These are phyloP conservation scores for Viridothelium virens DNA, from an alignment of 495 filamentous ascomycete genomes.

Conservation along the genomic window DNA sequence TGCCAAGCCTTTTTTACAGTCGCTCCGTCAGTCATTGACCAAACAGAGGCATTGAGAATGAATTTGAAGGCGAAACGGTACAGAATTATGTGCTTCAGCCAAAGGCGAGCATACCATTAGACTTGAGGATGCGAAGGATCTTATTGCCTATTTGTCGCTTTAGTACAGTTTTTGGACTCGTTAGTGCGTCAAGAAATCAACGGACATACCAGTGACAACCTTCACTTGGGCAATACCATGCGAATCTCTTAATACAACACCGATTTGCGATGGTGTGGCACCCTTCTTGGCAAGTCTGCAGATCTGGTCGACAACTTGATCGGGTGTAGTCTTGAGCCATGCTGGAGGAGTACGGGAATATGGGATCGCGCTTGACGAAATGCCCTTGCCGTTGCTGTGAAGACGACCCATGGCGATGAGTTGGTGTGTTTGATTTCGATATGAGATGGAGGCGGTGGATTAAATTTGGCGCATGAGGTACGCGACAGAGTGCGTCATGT, in stretches of 20 bases:
- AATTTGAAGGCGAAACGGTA: not conserved
- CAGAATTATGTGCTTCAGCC: conserved; percentile 19
- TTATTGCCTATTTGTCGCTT: conserved; percentile 70
- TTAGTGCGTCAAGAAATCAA: not conserved
- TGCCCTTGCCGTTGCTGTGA: conserved; percentile 99
- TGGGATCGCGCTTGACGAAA: conserved; percentile 85
- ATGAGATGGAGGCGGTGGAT: conserved; percentile 3
- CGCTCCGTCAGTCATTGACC: conserved; percentile 96
- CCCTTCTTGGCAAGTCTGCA: conserved; percentile 98
- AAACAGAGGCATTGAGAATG: conserved; percentile 70
- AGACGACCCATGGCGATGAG: conserved; percentile 83
- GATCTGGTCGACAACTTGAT: conserved; percentile 95
- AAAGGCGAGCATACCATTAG: conserved; percentile 59
- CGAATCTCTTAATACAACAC: conserved; percentile 93
- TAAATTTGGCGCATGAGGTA: conserved; percentile 7
- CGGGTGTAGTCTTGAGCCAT: conserved; percentile 87
- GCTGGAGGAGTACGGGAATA: conserved; percentile 87
- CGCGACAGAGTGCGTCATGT: conserved; percentile 8
- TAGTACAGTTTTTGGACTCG: not conserved
- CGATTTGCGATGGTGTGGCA: conserved; percentile 94
- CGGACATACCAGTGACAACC: conserved; percentile 78
- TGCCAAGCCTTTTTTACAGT: conserved; percentile 79
- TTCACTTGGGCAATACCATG: conserved; percentile 97
- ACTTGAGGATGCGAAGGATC: conserved; percentile 97
- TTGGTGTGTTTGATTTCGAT: conserved; percentile 25